Evolutionary conservation across 140 eudicot species (phyloP).

Genomic region (Oenanthe javanica): DNA sequence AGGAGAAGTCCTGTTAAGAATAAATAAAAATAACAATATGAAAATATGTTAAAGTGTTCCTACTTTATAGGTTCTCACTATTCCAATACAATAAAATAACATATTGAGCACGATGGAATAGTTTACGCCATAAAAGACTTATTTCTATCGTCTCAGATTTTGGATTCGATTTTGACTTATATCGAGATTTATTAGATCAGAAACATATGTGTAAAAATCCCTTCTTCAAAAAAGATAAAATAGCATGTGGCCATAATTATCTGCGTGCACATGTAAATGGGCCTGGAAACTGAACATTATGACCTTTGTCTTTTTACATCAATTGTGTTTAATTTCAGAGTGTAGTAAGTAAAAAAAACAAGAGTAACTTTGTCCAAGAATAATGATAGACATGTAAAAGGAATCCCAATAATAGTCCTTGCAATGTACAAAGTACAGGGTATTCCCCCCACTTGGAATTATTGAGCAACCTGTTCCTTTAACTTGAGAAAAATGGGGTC

Average conservation of each 20-base stretch:
- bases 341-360: background rate
- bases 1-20: no score
- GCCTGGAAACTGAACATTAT: background rate
- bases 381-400: background rate
- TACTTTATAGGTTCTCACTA: no score
- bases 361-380: background rate
- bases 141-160: no score
- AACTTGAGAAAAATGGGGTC: background rate
- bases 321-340: background rate
- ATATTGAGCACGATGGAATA: no score
- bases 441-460: background rate
- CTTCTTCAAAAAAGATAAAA: no score
- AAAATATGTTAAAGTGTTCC: no score
- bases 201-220: no score
- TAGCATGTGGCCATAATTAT: background rate
- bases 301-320: background rate
- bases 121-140: no score
- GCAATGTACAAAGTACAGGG: background rate
- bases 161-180: no score
- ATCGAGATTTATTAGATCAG: no score
- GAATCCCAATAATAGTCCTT: background rate
- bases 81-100: no score
- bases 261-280: background rate
- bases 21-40: no score
- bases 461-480: constrained; percentile 3